A percentile compares a stretch with the other conserved stretches of the same genome.
Conservation (phyloP, 306 rosid species). For the Biancaea sappan region DNA sequence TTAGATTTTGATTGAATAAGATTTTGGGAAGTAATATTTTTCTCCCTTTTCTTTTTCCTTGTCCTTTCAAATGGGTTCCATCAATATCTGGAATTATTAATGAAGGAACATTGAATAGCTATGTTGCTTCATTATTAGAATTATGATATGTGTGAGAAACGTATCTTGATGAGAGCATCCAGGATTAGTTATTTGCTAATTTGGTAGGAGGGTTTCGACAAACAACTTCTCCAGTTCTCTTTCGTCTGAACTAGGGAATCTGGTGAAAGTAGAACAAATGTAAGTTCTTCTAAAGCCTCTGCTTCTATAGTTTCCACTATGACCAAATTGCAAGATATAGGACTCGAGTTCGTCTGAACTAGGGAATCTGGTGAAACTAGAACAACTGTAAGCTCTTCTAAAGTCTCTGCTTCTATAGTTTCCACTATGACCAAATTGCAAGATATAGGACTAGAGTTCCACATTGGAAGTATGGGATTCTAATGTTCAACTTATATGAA, state of each 20-base stretch:
- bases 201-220: slow-evolving; percentile 49
- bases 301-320: no score
- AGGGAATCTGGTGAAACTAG: slow-evolving; percentile 56
- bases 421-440: neutral
- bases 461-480: neutral
- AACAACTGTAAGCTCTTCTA: slow-evolving; percentile 55
- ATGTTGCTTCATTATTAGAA: neutral
- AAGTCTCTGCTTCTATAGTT: neutral
- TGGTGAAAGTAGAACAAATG: slow-evolving; percentile 53
- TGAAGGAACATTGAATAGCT: neutral
- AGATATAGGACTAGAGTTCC: no score
- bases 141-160: neutral
- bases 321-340: no score
- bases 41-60: neutral
- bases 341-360: no score
- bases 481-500: neutral
- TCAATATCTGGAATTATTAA: neutral
- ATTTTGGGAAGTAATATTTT: neutral
- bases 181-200: slow-evolving; percentile 13
- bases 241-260: slow-evolving; percentile 71
- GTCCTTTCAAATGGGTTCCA: neutral
- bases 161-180: neutral
- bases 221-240: slow-evolving; percentile 80
- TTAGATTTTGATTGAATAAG: neutral
- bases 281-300: slow-evolving; percentile 38